These are phyloP conservation scores for Blechomonas ayalai DNA, from an alignment of 208 protist genomes.

Conservation along the genomic window DNA sequence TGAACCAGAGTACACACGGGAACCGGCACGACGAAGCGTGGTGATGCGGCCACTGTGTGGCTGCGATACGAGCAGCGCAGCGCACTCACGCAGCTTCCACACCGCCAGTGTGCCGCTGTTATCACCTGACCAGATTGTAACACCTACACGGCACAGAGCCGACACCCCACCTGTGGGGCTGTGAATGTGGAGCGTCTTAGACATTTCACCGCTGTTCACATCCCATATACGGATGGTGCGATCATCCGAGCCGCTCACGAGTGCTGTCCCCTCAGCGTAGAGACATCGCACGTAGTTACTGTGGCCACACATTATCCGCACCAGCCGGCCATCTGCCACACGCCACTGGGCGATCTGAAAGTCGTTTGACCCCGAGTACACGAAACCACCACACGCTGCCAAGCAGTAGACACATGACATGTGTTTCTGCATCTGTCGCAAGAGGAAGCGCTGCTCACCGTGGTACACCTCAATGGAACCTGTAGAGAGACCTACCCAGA, in stretches of 20 bases:
- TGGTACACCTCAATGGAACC: conserved; percentile 78
- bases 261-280: conserved; percentile 60
- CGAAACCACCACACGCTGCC: conserved; percentile 29
- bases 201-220: conserved; percentile 20
- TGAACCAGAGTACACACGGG: conserved; percentile 42
- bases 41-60: conserved; percentile 41
- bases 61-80: conserved; percentile 21
- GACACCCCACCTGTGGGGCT: conserved; percentile 37
- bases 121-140: conserved; percentile 85
- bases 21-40: conserved; percentile 35
- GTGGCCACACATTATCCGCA: conserved; percentile 71
- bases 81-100: conserved; percentile 52
- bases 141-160: conserved; percentile 67
- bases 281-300: conserved; percentile 82
- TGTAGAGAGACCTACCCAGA: conserved; percentile 81
- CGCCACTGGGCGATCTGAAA: conserved; percentile 83
- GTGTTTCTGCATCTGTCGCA: conserved; percentile 63
- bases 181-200: conserved; percentile 11
- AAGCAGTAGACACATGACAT: conserved; percentile 77
- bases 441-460: conserved; percentile 25
- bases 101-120: conserved; percentile 48
- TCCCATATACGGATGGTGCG: conserved; percentile 78
- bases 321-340: conserved; percentile 33
- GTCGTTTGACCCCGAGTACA: conserved; percentile 75
- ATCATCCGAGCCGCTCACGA: conserved; percentile 81